Evolutionary conservation across 1,284 basidiomycete genomes (phyloP).

Genomic region (Ceratobasidium papillatum): DNA sequence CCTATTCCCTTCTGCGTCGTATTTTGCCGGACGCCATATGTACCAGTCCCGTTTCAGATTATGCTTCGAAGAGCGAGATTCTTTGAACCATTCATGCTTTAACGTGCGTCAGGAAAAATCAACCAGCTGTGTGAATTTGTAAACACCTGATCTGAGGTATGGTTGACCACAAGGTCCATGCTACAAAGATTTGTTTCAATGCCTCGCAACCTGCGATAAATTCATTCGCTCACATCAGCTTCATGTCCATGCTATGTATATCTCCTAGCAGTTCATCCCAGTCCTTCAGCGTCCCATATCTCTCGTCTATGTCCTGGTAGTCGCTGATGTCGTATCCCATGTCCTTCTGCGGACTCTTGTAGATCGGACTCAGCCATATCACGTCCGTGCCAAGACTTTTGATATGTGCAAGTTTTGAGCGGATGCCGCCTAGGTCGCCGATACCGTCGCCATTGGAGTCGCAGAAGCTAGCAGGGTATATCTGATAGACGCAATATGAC

Average conservation of each 20-base stretch:
- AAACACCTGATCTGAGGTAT: constrained; percentile 69
- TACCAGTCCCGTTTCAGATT: constrained; percentile 76
- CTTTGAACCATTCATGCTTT: constrained; percentile 77
- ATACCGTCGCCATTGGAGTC: constrained; percentile 79
- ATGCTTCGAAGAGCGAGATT: constrained; percentile 67
- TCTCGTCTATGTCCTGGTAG: constrained; percentile 74
- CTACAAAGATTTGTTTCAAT: constrained; percentile 52
- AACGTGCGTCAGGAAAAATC: background rate
- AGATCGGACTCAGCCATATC: constrained; percentile 80
- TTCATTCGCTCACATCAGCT: constrained; percentile 68
- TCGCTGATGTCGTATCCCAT: constrained; percentile 83
- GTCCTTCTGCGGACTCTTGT: constrained; percentile 71
- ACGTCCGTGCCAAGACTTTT: constrained; percentile 74
- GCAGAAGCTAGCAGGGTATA: constrained; percentile 78
- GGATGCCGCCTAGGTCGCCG: constrained; percentile 77
- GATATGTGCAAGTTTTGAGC: constrained; percentile 72
- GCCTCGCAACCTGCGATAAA: no score
- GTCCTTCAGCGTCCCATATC: constrained; percentile 77
- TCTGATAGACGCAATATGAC: constrained; percentile 64
- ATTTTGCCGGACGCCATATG: constrained; percentile 74
- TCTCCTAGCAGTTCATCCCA: constrained; percentile 71
- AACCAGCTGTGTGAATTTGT: background rate
- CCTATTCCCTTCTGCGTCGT: constrained; percentile 62
- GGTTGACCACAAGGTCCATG: constrained; percentile 85
- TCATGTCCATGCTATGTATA: constrained; percentile 72